A percentile compares a stretch with the other conserved stretches of the same genome.
These are phyloP conservation scores for Cyclocybe cylindracea DNA, from an alignment of 768 basidiomycete genomes.

Conservation along the genomic window DNA sequence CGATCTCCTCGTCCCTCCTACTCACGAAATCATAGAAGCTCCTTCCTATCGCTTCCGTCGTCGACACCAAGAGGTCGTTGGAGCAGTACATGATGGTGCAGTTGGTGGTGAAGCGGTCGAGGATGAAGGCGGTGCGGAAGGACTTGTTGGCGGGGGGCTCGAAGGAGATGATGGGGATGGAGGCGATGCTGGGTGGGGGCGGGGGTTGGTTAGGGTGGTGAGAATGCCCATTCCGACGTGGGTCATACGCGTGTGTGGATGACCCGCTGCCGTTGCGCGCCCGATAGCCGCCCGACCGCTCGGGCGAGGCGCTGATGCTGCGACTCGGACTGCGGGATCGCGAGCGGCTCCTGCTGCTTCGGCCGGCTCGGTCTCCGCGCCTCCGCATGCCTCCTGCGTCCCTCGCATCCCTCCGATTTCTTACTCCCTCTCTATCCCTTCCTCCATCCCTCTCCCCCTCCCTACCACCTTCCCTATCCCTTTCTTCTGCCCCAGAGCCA, in stretches of 20 bases:
- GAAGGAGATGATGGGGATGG: conserved; percentile 44
- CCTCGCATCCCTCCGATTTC: no score
- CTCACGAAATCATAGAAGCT: conserved; percentile 79
- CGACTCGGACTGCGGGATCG: conserved; percentile 7
- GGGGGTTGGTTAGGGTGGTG: no score
- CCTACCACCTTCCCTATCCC: no score
- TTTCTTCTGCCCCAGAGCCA: no score
- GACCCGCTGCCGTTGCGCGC: no score
- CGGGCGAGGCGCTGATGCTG: conserved; percentile 10
- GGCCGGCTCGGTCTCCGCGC: no score
- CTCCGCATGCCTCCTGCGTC: no score
- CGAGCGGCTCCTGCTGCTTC: neutral
- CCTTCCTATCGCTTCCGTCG: conserved; percentile 59
- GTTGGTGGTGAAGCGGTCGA: conserved; percentile 71
- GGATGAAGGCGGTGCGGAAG: conserved; percentile 75
- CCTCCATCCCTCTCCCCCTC: neutral
- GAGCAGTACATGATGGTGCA: conserved; percentile 73
- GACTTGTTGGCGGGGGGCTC: conserved; percentile 70
- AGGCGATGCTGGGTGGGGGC: neutral
- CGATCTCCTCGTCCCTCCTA: conserved; percentile 60
- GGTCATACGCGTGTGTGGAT: neutral
- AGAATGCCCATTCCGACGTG: neutral
- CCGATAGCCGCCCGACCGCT: neutral
- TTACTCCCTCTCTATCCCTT: no score
- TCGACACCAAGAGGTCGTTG: conserved; percentile 66